Percentiles rank a stretch among this genome's conserved stretches.
phyloP scores from a whole-genome alignment of 1,139 yeast species.

The Debaryomycetaceae sp. region DNA sequence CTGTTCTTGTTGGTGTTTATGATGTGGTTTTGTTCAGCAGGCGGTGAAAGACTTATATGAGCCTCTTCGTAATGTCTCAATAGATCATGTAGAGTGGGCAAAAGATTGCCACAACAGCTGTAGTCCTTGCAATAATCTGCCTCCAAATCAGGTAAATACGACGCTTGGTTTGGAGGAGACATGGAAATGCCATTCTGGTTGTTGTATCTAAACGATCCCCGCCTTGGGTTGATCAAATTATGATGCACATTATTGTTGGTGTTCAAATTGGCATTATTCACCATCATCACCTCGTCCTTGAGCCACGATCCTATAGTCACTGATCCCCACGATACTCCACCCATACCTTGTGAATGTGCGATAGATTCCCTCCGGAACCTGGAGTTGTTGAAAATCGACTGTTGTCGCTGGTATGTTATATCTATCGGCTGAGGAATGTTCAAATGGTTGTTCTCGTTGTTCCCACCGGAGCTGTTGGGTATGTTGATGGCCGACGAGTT shows the following conservation, averaged over 20 bases:
- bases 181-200: constrained; percentile 31
- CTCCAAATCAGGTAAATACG: constrained; percentile 86
- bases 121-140: constrained; percentile 96
- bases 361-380: constrained; percentile 76
- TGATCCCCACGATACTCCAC: constrained; percentile 98
- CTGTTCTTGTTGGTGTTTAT: constrained; percentile 32
- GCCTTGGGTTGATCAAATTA: constrained; percentile 39
- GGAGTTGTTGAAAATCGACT: constrained; percentile 35
- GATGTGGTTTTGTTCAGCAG: constrained; percentile 33
- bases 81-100: constrained; percentile 91
- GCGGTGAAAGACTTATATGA: constrained; percentile 76
- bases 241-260: constrained; percentile 19
- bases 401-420: constrained; percentile 43
- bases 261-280: constrained; percentile 21
- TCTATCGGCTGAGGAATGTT: constrained; percentile 46
- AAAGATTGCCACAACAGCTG: constrained; percentile 87
- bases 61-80: constrained; percentile 95
- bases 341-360: constrained; percentile 96
- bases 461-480: constrained; percentile 9
- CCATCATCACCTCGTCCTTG: constrained; percentile 81
- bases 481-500: constrained; percentile 15
- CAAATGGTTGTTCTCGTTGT: constrained; percentile 7
- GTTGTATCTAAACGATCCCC: constrained; percentile 39
- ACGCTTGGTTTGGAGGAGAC: constrained; percentile 68
- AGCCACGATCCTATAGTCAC: constrained; percentile 94